Conservation (phyloP, 2,329 filamentous ascomycete species). For the Chaetomium strumarium region DNA sequence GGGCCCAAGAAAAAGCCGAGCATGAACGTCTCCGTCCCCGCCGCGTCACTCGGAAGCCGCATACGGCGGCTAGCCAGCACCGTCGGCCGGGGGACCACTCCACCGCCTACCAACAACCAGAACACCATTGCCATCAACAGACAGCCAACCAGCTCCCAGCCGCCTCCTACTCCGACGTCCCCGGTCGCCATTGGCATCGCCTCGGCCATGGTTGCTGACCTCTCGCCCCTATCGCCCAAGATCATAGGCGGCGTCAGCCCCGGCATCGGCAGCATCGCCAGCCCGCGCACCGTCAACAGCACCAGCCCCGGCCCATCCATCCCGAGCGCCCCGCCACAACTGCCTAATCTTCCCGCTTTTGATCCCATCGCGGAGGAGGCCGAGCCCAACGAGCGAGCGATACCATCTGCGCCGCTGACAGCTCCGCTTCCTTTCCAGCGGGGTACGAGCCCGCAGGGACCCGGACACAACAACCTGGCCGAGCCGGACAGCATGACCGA, state of each 20-base stretch:
- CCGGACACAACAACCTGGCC: neutral
- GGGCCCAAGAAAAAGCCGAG: conserved; percentile 17
- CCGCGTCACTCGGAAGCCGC: conserved; percentile 17
- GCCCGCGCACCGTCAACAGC: neutral
- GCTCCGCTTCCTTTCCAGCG: neutral
- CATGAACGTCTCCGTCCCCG: conserved; percentile 16
- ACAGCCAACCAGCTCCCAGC: neutral
- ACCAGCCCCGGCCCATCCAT: neutral
- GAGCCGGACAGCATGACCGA: conserved; percentile 29
- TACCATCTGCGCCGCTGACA: neutral
- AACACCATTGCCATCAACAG: neutral
- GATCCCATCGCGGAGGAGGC: conserved; percentile 20
- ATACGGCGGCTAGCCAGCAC: conserved; percentile 26
- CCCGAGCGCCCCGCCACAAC: conserved; percentile 16
- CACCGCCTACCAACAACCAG: conserved; percentile 8
- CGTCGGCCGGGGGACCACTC: conserved; percentile 16
- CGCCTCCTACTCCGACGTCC: conserved; percentile 8
- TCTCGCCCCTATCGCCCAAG: conserved; percentile 22
- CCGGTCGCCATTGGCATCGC: conserved; percentile 21
- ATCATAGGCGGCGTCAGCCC: conserved; percentile 10
- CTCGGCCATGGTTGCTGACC: conserved; percentile 20
- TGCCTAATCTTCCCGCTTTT: conserved; percentile 21
- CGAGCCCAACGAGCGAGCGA: conserved; percentile 9
- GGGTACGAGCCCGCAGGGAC: neutral
- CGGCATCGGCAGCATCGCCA: neutral